Conservation (phyloP, 2,329 filamentous ascomycete genomes). For the Coniochaeta ligniaria region DNA sequence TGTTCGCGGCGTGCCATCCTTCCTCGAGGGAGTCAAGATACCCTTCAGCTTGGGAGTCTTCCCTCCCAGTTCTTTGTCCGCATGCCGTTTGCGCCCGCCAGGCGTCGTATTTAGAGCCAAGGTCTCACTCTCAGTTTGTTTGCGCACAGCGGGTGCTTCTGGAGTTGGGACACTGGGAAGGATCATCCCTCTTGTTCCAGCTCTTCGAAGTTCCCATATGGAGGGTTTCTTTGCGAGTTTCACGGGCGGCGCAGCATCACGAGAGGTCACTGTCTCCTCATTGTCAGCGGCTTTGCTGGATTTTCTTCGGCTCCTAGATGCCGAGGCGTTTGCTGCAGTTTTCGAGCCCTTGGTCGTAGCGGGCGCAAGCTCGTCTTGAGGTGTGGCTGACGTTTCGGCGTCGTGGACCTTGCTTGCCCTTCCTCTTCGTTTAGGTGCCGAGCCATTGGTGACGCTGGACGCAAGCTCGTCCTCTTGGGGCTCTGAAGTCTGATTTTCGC, state of each 20-base stretch:
- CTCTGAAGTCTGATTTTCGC: background rate
- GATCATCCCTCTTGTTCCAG: background rate
- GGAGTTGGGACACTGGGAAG: background rate
- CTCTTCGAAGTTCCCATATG: background rate
- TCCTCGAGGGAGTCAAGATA: constrained; percentile 49
- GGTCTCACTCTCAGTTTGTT: background rate
- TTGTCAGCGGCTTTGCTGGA: background rate
- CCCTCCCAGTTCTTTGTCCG: background rate
- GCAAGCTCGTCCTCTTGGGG: background rate
- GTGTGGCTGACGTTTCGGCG: background rate
- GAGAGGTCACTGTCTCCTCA: background rate
- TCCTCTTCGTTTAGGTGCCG: background rate
- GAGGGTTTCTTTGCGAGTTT: background rate
- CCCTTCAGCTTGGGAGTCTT: constrained; percentile 33
- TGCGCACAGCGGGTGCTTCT: background rate
- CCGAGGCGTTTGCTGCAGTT: background rate
- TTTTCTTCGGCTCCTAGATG: background rate
- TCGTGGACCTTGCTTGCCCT: background rate
- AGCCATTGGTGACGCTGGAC: too few species aligned
- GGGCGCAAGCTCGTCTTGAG: background rate
- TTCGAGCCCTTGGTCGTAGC: background rate
- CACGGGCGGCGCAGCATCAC: background rate
- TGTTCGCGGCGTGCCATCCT: constrained; percentile 22
- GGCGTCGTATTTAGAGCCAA: background rate
- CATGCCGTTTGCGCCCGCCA: background rate